phyloP scores from a whole-genome alignment of 2,329 filamentous ascomycete genomes.

The Trichothecium sympodiale region DNA sequence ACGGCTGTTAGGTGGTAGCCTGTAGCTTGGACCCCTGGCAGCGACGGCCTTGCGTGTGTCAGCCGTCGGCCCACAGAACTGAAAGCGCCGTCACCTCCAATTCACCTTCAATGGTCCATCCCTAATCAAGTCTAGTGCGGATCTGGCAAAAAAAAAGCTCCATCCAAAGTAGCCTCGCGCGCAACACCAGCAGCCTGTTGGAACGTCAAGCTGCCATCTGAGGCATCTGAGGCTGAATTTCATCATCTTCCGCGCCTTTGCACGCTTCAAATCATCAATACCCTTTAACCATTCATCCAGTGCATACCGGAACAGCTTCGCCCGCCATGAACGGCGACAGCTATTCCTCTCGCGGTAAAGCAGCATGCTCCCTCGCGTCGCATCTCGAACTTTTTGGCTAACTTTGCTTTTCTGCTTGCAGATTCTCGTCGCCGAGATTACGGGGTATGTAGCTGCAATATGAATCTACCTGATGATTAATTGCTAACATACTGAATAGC shows the following conservation, averaged over 20 bases:
- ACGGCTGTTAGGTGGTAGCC: too few species aligned
- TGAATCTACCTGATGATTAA: too few species aligned
- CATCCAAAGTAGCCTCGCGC: slow-evolving; percentile 4
- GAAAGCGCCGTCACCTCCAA: too few species aligned
- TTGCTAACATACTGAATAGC: slow-evolving; percentile 3
- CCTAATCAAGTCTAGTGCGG: neutral
- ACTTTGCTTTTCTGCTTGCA: slow-evolving; percentile 11
- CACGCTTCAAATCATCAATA: slow-evolving; percentile 6
- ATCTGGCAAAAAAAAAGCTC: slow-evolving; percentile 6
- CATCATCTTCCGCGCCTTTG: slow-evolving; percentile 7
- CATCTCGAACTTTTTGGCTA: slow-evolving; percentile 20
- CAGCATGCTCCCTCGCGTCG: slow-evolving; percentile 8
- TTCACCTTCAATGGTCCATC: neutral
- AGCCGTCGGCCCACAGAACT: too few species aligned
- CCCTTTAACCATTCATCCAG: neutral
- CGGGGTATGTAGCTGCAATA: slow-evolving; percentile 28
- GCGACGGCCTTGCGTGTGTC: too few species aligned
- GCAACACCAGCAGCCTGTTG: slow-evolving; percentile 1
- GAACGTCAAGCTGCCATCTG: slow-evolving; percentile 1
- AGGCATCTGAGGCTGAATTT: slow-evolving; percentile 5
- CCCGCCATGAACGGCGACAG: slow-evolving; percentile 72
- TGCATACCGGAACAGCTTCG: slow-evolving; percentile 2
- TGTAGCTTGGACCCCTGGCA: too few species aligned
- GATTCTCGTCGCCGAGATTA: slow-evolving; percentile 47
- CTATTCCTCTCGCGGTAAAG: slow-evolving; percentile 66